Evolutionary conservation across 2,329 filamentous ascomycete species (phyloP).

Genomic region (Fusarium anguioides): DNA sequence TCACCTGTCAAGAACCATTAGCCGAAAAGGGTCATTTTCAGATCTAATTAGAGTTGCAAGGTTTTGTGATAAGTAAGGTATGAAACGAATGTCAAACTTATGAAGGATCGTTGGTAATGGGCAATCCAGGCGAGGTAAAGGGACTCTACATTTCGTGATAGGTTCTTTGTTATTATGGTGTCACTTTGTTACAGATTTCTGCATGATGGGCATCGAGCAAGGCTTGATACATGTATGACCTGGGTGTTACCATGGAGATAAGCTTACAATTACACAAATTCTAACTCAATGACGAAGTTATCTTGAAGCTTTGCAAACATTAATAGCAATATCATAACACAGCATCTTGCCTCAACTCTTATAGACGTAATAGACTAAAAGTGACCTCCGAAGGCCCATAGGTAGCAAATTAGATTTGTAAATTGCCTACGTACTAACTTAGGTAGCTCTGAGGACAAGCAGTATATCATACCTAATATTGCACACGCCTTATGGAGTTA

Average conservation of each 20-base stretch:
- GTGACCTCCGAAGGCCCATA: too few species aligned
- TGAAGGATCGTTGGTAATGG: slow-evolving; percentile 3
- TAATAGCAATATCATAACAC: not conserved
- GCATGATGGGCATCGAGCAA: not conserved
- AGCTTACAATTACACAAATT: too few species aligned
- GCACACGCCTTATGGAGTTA: too few species aligned
- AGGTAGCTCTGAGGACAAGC: too few species aligned
- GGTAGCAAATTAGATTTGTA: too few species aligned
- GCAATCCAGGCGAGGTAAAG: not conserved
- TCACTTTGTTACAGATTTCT: not conserved
- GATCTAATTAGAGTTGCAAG: slow-evolving; percentile 14
- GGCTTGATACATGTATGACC: not conserved
- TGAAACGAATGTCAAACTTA: slow-evolving; percentile 19
- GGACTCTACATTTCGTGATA: not conserved
- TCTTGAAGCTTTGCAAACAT: not conserved
- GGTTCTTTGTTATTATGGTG: not conserved
- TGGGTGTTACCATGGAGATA: not conserved
- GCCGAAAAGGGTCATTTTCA: slow-evolving; percentile 14
- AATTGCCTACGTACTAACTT: too few species aligned
- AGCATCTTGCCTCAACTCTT: too few species aligned
- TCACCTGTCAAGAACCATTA: slow-evolving; percentile 27
- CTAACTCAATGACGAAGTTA: not conserved
- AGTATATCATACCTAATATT: too few species aligned
- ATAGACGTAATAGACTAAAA: too few species aligned
- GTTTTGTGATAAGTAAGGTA: slow-evolving; percentile 25